Percentiles rank a stretch among this genome's conserved stretches.
Evolutionary conservation across 495 filamentous ascomycete species (phyloP).

Genomic region (Geoglossum glabrum): DNA sequence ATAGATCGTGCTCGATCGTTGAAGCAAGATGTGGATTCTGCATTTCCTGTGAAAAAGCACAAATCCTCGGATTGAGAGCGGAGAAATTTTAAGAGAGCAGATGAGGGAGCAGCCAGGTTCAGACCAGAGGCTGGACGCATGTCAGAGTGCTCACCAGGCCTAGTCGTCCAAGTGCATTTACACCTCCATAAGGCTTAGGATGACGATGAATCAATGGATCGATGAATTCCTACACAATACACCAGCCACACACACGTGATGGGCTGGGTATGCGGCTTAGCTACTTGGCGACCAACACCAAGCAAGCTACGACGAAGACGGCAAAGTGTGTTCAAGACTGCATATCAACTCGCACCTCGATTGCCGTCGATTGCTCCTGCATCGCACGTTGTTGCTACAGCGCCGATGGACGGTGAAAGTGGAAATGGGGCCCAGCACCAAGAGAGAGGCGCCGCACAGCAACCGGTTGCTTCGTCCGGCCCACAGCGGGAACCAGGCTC

Average conservation of each 20-base stretch:
- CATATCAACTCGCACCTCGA: no score
- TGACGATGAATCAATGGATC: not conserved
- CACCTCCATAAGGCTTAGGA: not conserved
- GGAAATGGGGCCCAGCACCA: not conserved
- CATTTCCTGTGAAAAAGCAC: conserved; percentile 28
- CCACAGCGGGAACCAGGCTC: not conserved
- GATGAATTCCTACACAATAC: no score
- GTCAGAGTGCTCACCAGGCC: not conserved
- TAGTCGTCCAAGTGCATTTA: not conserved
- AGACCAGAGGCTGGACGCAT: not conserved
- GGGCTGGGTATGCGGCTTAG: no score
- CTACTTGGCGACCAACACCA: no score
- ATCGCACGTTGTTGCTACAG: no score
- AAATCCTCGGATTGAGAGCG: conserved; percentile 35
- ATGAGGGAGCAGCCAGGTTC: conserved; percentile 27
- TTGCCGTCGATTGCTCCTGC: no score
- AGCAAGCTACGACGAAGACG: no score
- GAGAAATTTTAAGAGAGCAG: conserved; percentile 38
- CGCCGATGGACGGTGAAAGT: no score
- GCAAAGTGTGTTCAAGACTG: no score
- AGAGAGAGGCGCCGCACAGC: not conserved
- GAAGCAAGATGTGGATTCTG: conserved; percentile 7
- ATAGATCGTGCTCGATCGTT: not conserved
- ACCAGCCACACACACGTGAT: no score
- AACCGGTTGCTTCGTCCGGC: no score